Percentiles rank a stretch among this genome's conserved stretches.
Conservation (phyloP, 495 filamentous ascomycete genomes). For the Lindgomyces ingoldianus region DNA sequence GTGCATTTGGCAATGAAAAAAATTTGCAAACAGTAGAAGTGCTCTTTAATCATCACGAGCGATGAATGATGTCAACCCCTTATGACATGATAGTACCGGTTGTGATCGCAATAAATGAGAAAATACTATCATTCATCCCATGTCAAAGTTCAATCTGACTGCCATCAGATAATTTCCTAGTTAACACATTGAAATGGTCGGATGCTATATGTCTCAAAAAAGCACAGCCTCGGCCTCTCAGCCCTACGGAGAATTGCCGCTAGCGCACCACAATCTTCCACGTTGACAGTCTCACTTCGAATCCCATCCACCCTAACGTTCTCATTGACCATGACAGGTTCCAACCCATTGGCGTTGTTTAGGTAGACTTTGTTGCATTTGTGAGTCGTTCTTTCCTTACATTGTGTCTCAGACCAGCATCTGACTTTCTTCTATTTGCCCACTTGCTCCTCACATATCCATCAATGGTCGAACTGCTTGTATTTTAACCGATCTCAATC, state of each 20-base stretch:
- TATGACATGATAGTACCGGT: too few relatives aligned
- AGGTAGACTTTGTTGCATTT: background rate
- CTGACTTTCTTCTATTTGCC: too few relatives aligned
- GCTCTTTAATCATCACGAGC: background rate
- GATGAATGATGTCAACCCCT: background rate
- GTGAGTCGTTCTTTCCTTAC: background rate
- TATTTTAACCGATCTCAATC: too few relatives aligned
- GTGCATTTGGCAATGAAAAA: background rate
- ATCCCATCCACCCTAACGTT: background rate
- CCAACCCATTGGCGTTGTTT: background rate
- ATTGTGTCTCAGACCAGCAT: too few relatives aligned
- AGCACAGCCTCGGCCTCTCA: constrained; percentile 4
- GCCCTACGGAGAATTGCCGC: constrained; percentile 6
- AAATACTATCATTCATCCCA: too few relatives aligned
- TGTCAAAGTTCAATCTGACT: too few relatives aligned
- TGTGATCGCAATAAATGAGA: too few relatives aligned
- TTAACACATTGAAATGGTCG: too few relatives aligned
- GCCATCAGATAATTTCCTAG: too few relatives aligned
- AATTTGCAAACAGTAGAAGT: background rate
- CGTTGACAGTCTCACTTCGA: constrained; percentile 9
- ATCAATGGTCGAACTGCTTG: too few relatives aligned
- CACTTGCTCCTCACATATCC: background rate
- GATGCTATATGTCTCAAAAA: too few relatives aligned
- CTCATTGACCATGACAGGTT: constrained; percentile 6
- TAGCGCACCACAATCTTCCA: constrained; percentile 11